phyloP scores from a whole-genome alignment of 306 rosid species.

The Alnus rubra region DNA sequence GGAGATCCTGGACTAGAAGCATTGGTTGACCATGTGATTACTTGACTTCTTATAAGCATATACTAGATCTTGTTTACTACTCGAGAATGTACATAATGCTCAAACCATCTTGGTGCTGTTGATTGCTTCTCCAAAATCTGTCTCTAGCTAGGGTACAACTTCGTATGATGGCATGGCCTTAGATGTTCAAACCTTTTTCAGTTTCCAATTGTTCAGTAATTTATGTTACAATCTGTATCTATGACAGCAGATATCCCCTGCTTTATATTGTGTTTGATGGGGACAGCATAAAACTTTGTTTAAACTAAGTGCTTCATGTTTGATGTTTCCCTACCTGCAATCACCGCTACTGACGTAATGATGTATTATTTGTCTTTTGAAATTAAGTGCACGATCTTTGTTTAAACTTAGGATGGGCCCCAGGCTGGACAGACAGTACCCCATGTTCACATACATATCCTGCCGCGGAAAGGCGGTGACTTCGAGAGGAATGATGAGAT shows the following conservation, averaged over 20 bases:
- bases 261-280: background rate
- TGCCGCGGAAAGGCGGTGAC: conserved; percentile 77
- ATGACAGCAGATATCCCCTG: background rate
- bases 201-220: background rate
- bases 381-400: conserved; percentile 2
- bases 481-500: conserved; percentile 85
- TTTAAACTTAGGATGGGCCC: conserved; percentile 67
- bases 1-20: background rate
- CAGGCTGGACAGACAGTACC: conserved; percentile 92
- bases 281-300: background rate
- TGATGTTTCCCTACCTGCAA: conserved; percentile 4
- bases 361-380: background rate
- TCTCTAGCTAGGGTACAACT: background rate
- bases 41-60: background rate
- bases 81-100: conserved; percentile 12
- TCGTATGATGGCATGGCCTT: background rate
- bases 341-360: conserved; percentile 1
- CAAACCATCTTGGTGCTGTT: conserved; percentile 1
- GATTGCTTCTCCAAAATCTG: background rate
- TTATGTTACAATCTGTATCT: background rate
- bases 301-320: too few relatives aligned
- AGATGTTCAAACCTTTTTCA: background rate
- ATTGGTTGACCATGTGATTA: background rate
- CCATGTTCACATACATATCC: conserved; percentile 87
- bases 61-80: conserved; percentile 7